Evolutionary conservation across 1,284 basidiomycete species (phyloP).

Genomic region (Ustilago shanxiensis): DNA sequence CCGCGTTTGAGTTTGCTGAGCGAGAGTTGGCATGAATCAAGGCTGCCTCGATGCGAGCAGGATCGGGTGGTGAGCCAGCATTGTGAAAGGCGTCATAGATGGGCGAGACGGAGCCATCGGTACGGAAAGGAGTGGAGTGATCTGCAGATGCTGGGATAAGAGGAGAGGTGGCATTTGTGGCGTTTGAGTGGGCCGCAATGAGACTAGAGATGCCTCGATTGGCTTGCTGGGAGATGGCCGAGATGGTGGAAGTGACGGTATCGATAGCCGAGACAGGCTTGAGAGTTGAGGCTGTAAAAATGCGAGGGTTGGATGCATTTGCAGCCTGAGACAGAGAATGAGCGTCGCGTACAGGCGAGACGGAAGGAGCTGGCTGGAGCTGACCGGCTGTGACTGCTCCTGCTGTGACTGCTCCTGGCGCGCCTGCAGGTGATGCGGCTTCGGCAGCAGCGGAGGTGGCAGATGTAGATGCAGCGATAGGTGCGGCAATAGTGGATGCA

Average conservation of each 20-base stretch:
- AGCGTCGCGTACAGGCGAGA: background rate
- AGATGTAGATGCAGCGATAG: background rate
- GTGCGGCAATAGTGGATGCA: background rate
- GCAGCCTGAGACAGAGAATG: background rate
- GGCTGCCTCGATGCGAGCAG: slow-evolving; percentile 24
- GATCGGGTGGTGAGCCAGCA: slow-evolving; percentile 23
- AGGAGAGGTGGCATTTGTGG: slow-evolving; percentile 17
- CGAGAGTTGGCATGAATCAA: background rate
- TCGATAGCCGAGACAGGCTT: slow-evolving; percentile 43
- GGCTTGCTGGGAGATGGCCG: slow-evolving; percentile 42
- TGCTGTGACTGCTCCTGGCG: slow-evolving; percentile 6
- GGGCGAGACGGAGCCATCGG: slow-evolving; percentile 47
- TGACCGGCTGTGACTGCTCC: background rate
- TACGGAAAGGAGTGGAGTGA: slow-evolving; percentile 18
- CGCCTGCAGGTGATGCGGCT: background rate
- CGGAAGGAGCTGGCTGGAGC: background rate
- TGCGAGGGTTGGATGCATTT: slow-evolving; percentile 13
- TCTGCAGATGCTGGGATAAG: slow-evolving; percentile 14
- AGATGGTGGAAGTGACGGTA: slow-evolving; percentile 42
- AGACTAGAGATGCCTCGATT: slow-evolving; percentile 42
- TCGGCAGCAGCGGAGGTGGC: background rate
- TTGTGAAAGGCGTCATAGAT: slow-evolving; percentile 53
- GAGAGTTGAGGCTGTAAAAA: slow-evolving; percentile 31
- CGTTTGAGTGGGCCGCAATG: slow-evolving; percentile 26
- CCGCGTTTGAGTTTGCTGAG: background rate